Evolutionary conservation across 805 yeast genomes (phyloP).

Genomic region (Wickerhamia fluorescens): DNA sequence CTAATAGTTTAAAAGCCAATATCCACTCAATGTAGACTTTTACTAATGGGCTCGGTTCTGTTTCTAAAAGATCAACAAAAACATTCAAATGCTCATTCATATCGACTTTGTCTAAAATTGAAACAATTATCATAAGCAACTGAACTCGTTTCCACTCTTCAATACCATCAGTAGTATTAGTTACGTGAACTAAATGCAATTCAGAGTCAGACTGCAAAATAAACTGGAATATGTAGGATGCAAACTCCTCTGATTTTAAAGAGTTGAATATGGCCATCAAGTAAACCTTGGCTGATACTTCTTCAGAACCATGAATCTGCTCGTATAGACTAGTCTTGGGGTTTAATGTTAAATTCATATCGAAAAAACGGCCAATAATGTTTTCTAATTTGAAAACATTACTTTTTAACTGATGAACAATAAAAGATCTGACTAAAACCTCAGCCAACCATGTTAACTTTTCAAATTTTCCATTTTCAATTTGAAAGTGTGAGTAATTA

Average conservation of each 20-base stretch:
- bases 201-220: slow-evolving; percentile 30
- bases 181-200: slow-evolving; percentile 42
- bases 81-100: slow-evolving; percentile 15
- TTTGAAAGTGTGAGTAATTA: slow-evolving; percentile 40
- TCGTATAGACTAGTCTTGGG: slow-evolving; percentile 28
- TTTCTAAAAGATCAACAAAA: slow-evolving; percentile 30
- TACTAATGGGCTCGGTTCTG: slow-evolving; percentile 74
- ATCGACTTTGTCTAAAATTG: slow-evolving; percentile 32
- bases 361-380: slow-evolving; percentile 47
- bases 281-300: slow-evolving; percentile 45
- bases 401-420: slow-evolving; percentile 46
- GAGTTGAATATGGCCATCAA: slow-evolving; percentile 42
- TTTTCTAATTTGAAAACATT: slow-evolving; percentile 56
- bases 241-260: slow-evolving; percentile 19
- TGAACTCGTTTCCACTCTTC: slow-evolving; percentile 64
- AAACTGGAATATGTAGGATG: slow-evolving; percentile 22
- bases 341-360: slow-evolving; percentile 28
- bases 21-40: slow-evolving; percentile 80
- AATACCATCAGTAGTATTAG: slow-evolving; percentile 53
- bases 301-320: slow-evolving; percentile 50
- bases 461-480: slow-evolving; percentile 27
- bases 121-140: slow-evolving; percentile 45
- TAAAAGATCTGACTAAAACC: slow-evolving; percentile 39
- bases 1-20: slow-evolving; percentile 14
- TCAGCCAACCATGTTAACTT: slow-evolving; percentile 43